Evolutionary conservation across 2,329 filamentous ascomycete genomes (phyloP), one percentile per base, ranked within the genome.

Genomic region (Paecilomyces fulvus): DNA sequence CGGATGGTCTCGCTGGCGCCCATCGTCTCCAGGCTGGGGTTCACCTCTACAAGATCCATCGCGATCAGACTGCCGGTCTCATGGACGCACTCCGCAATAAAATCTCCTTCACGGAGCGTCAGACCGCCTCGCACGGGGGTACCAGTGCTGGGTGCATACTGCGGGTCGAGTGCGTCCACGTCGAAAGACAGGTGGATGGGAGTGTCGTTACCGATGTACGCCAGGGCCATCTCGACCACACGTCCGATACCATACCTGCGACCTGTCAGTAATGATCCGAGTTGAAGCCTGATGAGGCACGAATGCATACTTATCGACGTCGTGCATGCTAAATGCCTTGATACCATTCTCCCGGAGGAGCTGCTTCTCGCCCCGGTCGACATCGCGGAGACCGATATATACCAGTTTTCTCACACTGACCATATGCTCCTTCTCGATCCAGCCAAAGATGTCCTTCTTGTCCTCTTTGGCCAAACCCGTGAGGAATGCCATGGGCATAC

Each of bases 131-230:
- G 83, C 30, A 99, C 94, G 0, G 94, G 91, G 3, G 94, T 97
- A 17, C 94, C 94, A 0, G 94, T 99, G 73, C 89, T 94, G 23
- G 94, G 94, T 43, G 94, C 94, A 88, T 90, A 96, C 81, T 91
- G 87, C 28, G 94, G 94, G 73, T 99, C 94, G 58, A 97, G 82
- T 23, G 92, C 94, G 73, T 99, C 94, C 63, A 99, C 90, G 71
- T 99, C 94, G 67, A 99, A 97, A 37, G 90, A 95, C 58, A 99
- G 83, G 74, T 99, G 94, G 69, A 99, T 96, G 48, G 94, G 94
- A 0, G 92, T 96, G 71, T 97, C 94, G 67, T 80, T 84, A 64
- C 94, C 94, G 63, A 97, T 95, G 78, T 96, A 92, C 30, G 87
- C 92, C 54, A 99, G 81, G n/a, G 92, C 92, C 92, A 96, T 95